Base-by-base conservation (phyloP, 257 asterid genomes). In the Solanum chaucha region DNA sequence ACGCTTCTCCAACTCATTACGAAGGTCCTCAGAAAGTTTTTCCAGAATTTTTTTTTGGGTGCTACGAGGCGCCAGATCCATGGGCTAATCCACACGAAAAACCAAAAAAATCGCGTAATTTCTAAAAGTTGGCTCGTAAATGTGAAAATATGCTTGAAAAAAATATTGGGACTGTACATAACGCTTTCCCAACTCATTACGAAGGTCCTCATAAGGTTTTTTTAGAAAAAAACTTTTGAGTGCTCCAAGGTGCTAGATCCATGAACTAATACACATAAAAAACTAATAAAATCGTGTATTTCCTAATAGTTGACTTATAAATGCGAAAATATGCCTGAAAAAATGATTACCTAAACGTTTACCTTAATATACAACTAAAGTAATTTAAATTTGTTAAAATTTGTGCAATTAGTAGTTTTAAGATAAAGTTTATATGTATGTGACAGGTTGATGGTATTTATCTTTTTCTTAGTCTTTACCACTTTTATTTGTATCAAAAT, bases 211-310 rank as follows among this genome's bases (percentile, higher is more conserved):
- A 17, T 6, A 17, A 17, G n/a, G 0, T 51, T 51, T 5, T 46
- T 51, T 51, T 0, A 17, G 3, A 17, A 17, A 17, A 51, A 17
- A 17, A 5, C 4, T 15, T 51, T 51, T 51, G n/a, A 2, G 0
- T 17, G 8, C 4, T 5, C 3, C 4, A 9, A 17, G 4, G 1
- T 0, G 10, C 4, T 5, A 51, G n/a, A 51, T 51, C 1, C n/a
- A 5, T 51, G 10, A 0, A 51, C 61, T 51, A 15, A 51, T 15
- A 51, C 22, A 51, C 0, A 51, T 0, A 15, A 15, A 48, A 15
- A 51, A 51, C 4, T 2, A 15, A 51, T 0, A 51, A 51, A 15
- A 0, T 5, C 9, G 1, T 17, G 3, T 15, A 51, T 5, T 51
- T 51, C 22, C n/a, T 15, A 15, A 15, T 51, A 51, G 8, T 51